phyloP scores from a whole-genome alignment of 139 green algal genomes.

The Chlorella vulgaris region DNA sequence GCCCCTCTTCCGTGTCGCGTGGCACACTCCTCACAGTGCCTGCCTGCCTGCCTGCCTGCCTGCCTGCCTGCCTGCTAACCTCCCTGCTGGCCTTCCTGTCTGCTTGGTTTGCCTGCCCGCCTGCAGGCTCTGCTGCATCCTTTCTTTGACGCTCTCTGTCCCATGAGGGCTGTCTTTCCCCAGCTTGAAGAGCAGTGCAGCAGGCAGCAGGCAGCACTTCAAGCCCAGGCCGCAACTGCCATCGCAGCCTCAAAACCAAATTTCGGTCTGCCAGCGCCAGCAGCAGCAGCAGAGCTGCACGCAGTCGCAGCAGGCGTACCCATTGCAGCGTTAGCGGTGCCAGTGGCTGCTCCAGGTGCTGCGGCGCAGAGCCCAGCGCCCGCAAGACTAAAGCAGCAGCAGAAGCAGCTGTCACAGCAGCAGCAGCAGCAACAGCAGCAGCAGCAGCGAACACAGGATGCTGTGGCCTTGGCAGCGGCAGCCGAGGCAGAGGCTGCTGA shows the following conservation, averaged over 20 bases:
- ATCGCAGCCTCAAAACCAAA: background rate
- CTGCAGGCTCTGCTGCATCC: constrained; percentile 48
- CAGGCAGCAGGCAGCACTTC: background rate
- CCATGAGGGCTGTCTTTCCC: constrained; percentile 26
- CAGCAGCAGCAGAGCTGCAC: background rate
- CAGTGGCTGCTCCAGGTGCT: background rate
- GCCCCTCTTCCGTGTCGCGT: too few relatives aligned
- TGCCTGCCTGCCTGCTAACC: background rate
- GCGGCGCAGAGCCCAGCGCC: too few relatives aligned
- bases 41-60: too few relatives aligned
- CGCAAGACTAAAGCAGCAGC: too few relatives aligned
- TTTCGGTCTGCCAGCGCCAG: too few relatives aligned
- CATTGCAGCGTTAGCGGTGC: too few relatives aligned
- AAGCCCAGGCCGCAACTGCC: background rate
- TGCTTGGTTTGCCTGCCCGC: background rate
- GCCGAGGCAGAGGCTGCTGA: background rate
- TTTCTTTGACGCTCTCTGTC: constrained; percentile 36
- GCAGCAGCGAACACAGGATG: background rate
- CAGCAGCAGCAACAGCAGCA: background rate
- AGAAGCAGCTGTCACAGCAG: background rate
- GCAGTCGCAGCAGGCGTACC: too few relatives aligned
- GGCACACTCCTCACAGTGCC: too few relatives aligned
- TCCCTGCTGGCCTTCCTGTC: background rate
- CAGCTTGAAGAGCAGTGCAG: background rate
- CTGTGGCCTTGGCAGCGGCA: background rate